phyloP scores from a whole-genome alignment of 2,329 filamentous ascomycete species.

The Emydomyces testavorans region DNA sequence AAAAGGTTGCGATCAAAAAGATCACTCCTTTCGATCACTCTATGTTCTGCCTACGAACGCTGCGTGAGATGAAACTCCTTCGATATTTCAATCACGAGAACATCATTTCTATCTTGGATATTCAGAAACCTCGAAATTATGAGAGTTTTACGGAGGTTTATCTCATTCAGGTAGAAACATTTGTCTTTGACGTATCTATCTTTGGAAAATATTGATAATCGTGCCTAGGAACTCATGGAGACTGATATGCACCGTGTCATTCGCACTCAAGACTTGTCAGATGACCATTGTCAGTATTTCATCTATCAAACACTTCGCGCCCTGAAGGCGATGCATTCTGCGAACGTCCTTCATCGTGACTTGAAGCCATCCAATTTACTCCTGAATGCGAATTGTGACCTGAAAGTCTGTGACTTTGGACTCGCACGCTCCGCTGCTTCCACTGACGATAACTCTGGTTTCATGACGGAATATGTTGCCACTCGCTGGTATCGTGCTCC shows the following conservation, averaged over 20 bases:
- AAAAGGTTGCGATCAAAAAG: slow-evolving; percentile 99
- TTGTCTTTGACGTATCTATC: slow-evolving; percentile 9
- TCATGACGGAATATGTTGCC: slow-evolving; percentile 99
- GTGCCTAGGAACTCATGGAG: slow-evolving; percentile 81
- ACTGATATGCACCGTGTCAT: slow-evolving; percentile 99
- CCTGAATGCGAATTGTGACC: slow-evolving; percentile 94
- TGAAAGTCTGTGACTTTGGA: slow-evolving; percentile 98
- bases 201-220: slow-evolving; percentile 1
- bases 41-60: slow-evolving; percentile 93
- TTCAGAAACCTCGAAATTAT: slow-evolving; percentile 93
- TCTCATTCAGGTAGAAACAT: slow-evolving; percentile 69
- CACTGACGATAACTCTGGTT: slow-evolving; percentile 98
- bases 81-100: slow-evolving; percentile 99
- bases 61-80: slow-evolving; percentile 98
- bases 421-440: slow-evolving; percentile 90
- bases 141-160: slow-evolving; percentile 97
- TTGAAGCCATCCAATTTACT: slow-evolving; percentile 95
- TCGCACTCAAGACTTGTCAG: slow-evolving; percentile 92
- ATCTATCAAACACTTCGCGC: slow-evolving; percentile 98
- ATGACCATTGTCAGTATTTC: slow-evolving; percentile 99
- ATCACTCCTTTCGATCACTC: slow-evolving; percentile 98
- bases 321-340: slow-evolving; percentile 98
- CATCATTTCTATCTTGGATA: slow-evolving; percentile 98
- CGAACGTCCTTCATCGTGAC: slow-evolving; percentile 93
- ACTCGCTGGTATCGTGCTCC: slow-evolving; percentile 98